Base-by-base conservation (phyloP, 108 stramenopile species). In the Fistulifera solaris region DNA sequence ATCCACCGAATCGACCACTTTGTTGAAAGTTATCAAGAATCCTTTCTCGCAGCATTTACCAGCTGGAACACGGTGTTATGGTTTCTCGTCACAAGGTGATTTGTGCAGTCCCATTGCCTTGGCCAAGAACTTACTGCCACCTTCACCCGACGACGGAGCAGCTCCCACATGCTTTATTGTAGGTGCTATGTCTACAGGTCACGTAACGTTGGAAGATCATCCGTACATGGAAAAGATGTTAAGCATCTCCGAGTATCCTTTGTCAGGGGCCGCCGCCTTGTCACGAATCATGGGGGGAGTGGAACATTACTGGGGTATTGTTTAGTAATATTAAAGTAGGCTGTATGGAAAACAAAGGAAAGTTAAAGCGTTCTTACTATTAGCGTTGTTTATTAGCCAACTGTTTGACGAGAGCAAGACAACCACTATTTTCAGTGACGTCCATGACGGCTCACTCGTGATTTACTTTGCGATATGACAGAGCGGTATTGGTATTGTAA, bases 1-100 rank as follows among this genome's bases (percentile, higher is more conserved):
- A 15, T 88, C 81, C 19, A 73, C 62, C n/a, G 83, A 80, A 45
- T 82, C 87, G 14, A 87, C 85, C 7, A 97, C 94, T 7, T 71
- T 99, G 23, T 73, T 99, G 66, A 95, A 91, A 62, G 95, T 99
- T 15, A 89, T 99, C 59, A 98, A 98, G 62, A 98, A 98, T 77
- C 97, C 97, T 5, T 78, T 97, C 51, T 84, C 94, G 27, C 83
- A 93, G 46, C 94, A 99, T 68, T 75, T 99, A 38, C 96, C 96
- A 19, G 74, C 96, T 1, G 97, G 95, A 27, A 81, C 84, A 28
- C 73, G 83, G 48, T 82, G 83, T 31, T 97, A 83, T 74, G 96
- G 93, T 25, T 73, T 90, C 67, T 70, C 68, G 1, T 81, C 73
- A 53, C 70, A 85, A 68, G 97, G 96, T 0, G 77, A 67, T 11